Evolutionary conservation across 345 rosid genomes (phyloP), one percentile per base, ranked within the genome.

Genomic region (Erysimum cheiranthoides): DNA sequence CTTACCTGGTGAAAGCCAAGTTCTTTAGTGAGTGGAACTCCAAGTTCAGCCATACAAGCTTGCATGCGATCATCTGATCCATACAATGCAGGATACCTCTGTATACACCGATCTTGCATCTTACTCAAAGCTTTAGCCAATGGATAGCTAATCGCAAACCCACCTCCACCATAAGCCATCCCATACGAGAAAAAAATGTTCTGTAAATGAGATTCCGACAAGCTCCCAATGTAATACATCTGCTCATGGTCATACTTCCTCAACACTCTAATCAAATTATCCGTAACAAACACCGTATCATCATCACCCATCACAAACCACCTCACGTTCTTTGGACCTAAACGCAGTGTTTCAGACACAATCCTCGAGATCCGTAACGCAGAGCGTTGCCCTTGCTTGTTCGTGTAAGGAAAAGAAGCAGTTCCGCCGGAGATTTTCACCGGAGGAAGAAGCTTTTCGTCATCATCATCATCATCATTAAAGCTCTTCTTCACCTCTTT

Each of bases 221-320:
- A 82, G 88, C 98, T 90, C 62, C 98, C 97, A 35, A 92, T 89
- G 83, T 94, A 92, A 79, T 92, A 94, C 75, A 61, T 88, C 87
- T 92, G 92, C 6, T 84, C 89, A 63, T 94, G 97, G 58, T 94
- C 97, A 57, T 92, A 94, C 75, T 88, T 92, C 40, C 87, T 84
- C 79, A 94, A 47, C 30, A 90, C 85, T 68, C 97, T 73, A 0
- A 94, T 67, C n/a, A 94, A 84, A 76, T 94, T 94, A 71, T 94
- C 99, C 8, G 96, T 83, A 0, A 92, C 73, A 63, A 94, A 94
- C 8, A 94, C 91, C 16, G 99, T 94, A 74, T 94, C 99, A 52
- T 94, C 99, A 78, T 92, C 99, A 1, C 99, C 99, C 99, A 94
- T 94, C 74, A 94, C 98, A 69, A 94, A 90, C 98, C 98, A 94